A percentile compares a stretch with the other conserved stretches of the same genome.
Conservation (phyloP, 108 stramenopile species). For the Cyclotella cryptica region DNA sequence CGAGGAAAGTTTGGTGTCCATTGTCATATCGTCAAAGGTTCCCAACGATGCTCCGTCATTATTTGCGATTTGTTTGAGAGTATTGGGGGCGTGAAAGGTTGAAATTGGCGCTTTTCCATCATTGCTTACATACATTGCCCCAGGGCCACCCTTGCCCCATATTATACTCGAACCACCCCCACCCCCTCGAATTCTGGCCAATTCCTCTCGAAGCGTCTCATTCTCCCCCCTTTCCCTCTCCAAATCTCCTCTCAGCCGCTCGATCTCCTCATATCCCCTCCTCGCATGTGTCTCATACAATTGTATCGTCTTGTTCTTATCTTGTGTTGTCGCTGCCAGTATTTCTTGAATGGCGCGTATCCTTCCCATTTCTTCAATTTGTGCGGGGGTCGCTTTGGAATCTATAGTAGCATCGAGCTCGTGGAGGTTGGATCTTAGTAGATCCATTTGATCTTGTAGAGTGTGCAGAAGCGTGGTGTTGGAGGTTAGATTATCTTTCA, state of each 20-base stretch:
- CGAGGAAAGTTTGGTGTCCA: slow-evolving; percentile 31
- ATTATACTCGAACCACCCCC: not conserved
- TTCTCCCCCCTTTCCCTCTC: slow-evolving; percentile 42
- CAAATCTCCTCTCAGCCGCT: slow-evolving; percentile 47
- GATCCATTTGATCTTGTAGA: slow-evolving; percentile 37
- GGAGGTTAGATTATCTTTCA: slow-evolving; percentile 39
- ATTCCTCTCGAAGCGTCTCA: slow-evolving; percentile 32
- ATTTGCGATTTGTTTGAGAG: not conserved
- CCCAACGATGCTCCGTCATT: slow-evolving; percentile 5
- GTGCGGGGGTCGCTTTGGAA: slow-evolving; percentile 48
- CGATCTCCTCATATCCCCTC: slow-evolving; percentile 51
- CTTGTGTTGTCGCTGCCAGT: slow-evolving; percentile 27
- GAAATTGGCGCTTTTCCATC: not conserved
- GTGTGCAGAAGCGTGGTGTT: slow-evolving; percentile 34
- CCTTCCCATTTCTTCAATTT: slow-evolving; percentile 46
- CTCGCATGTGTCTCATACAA: slow-evolving; percentile 50
- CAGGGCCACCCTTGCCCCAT: not conserved
- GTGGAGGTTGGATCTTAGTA: slow-evolving; percentile 36
- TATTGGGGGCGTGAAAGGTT: not conserved
- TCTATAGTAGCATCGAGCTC: slow-evolving; percentile 47
- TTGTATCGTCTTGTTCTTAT: slow-evolving; percentile 49
- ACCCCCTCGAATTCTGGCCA: slow-evolving; percentile 13
- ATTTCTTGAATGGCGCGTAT: slow-evolving; percentile 52
- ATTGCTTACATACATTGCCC: not conserved
- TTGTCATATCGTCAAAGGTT: slow-evolving; percentile 57